Base-by-base conservation (phyloP, 2,329 filamentous ascomycete species). In the Paracamarosporium sp. region DNA sequence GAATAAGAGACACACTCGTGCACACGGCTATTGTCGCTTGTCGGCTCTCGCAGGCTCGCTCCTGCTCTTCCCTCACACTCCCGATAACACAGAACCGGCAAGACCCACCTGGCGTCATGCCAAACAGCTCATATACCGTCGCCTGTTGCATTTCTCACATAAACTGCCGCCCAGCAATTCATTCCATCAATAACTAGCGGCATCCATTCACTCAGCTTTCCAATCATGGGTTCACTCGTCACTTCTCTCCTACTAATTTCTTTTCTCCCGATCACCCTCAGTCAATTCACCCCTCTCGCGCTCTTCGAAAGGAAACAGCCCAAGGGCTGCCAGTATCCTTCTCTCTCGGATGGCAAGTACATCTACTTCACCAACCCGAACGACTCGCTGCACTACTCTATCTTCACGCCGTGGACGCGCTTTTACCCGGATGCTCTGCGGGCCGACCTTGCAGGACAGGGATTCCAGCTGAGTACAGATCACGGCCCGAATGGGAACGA, bases 351-450 rank as follows among this genome's bases (percentile, higher is more conserved):
- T 20, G 52, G 53, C 27, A 43, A 38, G 25, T 60, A 51, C 44
- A 55, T 60, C 20, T 55, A 60, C 41, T 60, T 60, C 50, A 55
- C 25, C 35, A n/a, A 22, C 25, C 48, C 24, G 24, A 27, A 11
- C 17, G 17, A 31, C 12, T 17, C 35, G 22, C 25, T 41, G 35
- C 31, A 45, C 17, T 60, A 55, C 50, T 43, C 51, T 20, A 57
- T 60, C 50, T 30, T 35, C 47, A 60, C 57, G 5, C 24, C 31
- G 1, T 60, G 57, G 57, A 47, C 27, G 1, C 40, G 27, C 13
- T 56, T 46, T 31, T 60, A 60, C 50, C 45, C 52, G n/a, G 35
- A 50, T 13, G 33, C 36, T 6, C 50, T 60, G 25, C 28, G 50
- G 13, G 33, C 50, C 25, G 40, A 43, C 7, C 50, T 60, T n/a